These are phyloP conservation scores for Sutorius australiensis DNA, from an alignment of 768 basidiomycete genomes.

Conservation along the genomic window DNA sequence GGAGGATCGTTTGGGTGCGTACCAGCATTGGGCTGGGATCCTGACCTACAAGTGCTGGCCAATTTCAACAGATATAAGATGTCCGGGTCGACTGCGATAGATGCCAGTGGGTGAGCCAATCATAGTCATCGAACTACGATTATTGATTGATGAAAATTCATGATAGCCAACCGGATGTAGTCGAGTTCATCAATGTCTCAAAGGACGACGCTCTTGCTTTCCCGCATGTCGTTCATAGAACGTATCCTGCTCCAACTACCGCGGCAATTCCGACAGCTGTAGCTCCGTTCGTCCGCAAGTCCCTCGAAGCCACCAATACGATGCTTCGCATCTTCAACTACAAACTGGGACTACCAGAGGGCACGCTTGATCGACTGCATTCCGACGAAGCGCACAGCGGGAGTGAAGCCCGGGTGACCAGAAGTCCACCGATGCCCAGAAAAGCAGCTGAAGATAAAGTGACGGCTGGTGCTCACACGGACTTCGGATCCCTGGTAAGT, in stretches of 20 bases:
- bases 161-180: conserved; percentile 38
- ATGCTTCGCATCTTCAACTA: conserved; percentile 56
- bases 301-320: conserved; percentile 50
- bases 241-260: conserved; percentile 53
- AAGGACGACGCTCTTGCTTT: conserved; percentile 67
- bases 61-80: conserved; percentile 52
- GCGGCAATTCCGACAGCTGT: conserved; percentile 48
- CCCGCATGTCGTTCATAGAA: conserved; percentile 48
- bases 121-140: background rate
- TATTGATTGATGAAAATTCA: background rate
- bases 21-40: background rate
- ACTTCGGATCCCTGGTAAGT: conserved; percentile 63
- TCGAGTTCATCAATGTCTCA: conserved; percentile 63
- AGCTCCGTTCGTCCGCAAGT: conserved; percentile 53
- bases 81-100: conserved; percentile 57
- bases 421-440: conserved; percentile 38
- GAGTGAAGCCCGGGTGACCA: conserved; percentile 55
- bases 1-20: conserved; percentile 38
- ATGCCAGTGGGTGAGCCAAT: conserved; percentile 45
- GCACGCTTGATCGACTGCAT: conserved; percentile 45
- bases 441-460: conserved; percentile 31
- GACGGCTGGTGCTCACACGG: conserved; percentile 63
- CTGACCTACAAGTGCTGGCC: background rate
- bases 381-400: conserved; percentile 44
- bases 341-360: conserved; percentile 49